Conservation (phyloP, 768 basidiomycete genomes). For the Auriculariales sp. region DNA sequence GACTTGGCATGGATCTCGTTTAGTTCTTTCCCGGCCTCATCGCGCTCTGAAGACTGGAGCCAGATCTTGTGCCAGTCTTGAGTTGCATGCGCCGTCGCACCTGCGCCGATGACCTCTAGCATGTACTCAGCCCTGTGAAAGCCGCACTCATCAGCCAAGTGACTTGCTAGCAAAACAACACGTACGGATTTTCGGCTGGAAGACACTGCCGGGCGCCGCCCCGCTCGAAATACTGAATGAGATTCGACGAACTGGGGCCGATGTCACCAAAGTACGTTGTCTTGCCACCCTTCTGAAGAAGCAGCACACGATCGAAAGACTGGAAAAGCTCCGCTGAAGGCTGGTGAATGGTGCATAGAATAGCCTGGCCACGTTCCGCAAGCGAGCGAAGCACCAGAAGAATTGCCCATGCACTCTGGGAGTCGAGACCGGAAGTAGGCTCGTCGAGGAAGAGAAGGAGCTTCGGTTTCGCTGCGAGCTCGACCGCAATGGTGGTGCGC, state of each 20-base stretch:
- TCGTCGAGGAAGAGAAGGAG: slow-evolving; percentile 14
- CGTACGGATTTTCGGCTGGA: slow-evolving; percentile 48
- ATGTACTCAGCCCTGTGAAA: slow-evolving; percentile 31
- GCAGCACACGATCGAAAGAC: slow-evolving; percentile 63
- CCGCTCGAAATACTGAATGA: slow-evolving; percentile 65
- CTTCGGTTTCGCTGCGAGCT: slow-evolving; percentile 61
- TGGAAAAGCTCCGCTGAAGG: slow-evolving; percentile 73
- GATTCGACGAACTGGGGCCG: slow-evolving; percentile 41
- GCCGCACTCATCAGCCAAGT: neutral
- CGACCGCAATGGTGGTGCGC: slow-evolving; percentile 75
- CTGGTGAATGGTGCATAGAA: slow-evolving; percentile 64
- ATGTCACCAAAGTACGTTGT: slow-evolving; percentile 64
- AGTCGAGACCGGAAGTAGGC: slow-evolving; percentile 25
- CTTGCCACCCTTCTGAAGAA: slow-evolving; percentile 65
- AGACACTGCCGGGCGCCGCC: slow-evolving; percentile 51
- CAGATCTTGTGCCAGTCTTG: slow-evolving; percentile 51
- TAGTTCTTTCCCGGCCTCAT: slow-evolving; percentile 35
- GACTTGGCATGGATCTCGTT: slow-evolving; percentile 27
- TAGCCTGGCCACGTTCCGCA: slow-evolving; percentile 71
- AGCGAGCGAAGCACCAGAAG: slow-evolving; percentile 59
- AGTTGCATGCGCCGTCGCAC: slow-evolving; percentile 39
- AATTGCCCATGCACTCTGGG: slow-evolving; percentile 51
- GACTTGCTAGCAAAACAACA: slow-evolving; percentile 4
- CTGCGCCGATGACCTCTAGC: slow-evolving; percentile 67
- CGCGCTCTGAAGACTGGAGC: slow-evolving; percentile 37